Conservation (phyloP, 768 basidiomycete genomes). For the Rossbeevera mucosa region DNA sequence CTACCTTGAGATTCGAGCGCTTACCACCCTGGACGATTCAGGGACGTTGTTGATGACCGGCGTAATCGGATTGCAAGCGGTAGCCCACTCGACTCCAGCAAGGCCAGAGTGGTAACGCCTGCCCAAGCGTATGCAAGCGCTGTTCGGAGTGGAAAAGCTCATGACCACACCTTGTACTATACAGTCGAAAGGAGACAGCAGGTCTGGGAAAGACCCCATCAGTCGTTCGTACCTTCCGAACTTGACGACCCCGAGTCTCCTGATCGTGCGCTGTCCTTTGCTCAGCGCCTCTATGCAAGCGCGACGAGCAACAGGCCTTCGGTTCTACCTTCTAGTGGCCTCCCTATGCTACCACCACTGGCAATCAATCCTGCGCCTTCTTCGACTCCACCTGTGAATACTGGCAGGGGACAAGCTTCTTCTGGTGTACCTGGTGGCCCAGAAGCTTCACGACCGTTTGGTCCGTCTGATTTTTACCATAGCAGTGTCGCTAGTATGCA, state of each 20-base stretch:
- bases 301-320: conserved; percentile 24
- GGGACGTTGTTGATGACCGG: conserved; percentile 2
- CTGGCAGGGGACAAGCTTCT: background rate
- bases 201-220: background rate
- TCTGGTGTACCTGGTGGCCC: background rate
- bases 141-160: conserved; percentile 7
- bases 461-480: conserved; percentile 17
- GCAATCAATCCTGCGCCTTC: background rate
- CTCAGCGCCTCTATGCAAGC: conserved; percentile 44
- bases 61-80: background rate
- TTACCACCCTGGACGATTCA: background rate
- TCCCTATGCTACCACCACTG: conserved; percentile 7
- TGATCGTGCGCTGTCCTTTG: conserved; percentile 28
- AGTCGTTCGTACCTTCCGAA: background rate
- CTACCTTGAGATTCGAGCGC: background rate
- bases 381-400: background rate
- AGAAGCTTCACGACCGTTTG: conserved; percentile 2
- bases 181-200: conserved; percentile 18
- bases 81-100: background rate
- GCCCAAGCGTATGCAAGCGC: conserved; percentile 20
- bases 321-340: background rate
- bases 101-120: conserved; percentile 10
- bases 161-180: conserved; percentile 9
- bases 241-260: conserved; percentile 2
- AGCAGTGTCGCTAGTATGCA: conserved; percentile 4